Conservation (phyloP, 768 basidiomycete species). For the Suillus ampliporus region DNA sequence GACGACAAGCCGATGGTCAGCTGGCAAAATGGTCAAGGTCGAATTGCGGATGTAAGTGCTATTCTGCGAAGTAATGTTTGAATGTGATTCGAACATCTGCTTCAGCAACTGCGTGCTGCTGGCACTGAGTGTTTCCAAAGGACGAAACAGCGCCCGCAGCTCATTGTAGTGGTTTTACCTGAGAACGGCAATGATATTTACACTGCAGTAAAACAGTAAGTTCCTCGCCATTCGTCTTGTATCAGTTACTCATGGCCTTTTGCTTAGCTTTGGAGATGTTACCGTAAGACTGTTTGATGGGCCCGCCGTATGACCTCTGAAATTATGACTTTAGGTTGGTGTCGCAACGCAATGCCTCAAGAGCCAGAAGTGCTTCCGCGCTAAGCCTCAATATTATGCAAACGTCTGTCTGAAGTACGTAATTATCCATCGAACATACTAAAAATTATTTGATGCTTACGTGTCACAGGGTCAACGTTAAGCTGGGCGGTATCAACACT, state of each 20-base stretch:
- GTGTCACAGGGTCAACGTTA: slow-evolving; percentile 72
- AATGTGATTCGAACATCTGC: neutral
- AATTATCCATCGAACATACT: neutral
- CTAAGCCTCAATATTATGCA: slow-evolving; percentile 79
- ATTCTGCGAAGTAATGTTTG: neutral
- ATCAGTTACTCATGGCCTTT: slow-evolving; percentile 15
- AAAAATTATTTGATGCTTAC: slow-evolving; percentile 1
- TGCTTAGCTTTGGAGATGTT: slow-evolving; percentile 74
- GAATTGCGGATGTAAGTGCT: slow-evolving; percentile 49
- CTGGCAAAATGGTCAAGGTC: slow-evolving; percentile 65
- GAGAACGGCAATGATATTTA: slow-evolving; percentile 81
- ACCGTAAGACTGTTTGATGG: slow-evolving; percentile 40
- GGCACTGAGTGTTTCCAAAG: slow-evolving; percentile 53
- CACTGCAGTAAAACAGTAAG: slow-evolving; percentile 78
- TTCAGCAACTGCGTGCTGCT: slow-evolving; percentile 53
- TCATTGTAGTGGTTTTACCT: slow-evolving; percentile 74
- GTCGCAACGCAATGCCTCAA: slow-evolving; percentile 84
- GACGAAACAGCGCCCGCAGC: slow-evolving; percentile 49
- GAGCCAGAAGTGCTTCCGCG: slow-evolving; percentile 64
- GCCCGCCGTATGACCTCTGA: neutral
- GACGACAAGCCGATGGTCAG: slow-evolving; percentile 50
- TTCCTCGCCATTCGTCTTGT: slow-evolving; percentile 19
- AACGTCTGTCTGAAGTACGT: slow-evolving; percentile 81
- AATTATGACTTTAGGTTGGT: slow-evolving; percentile 52
- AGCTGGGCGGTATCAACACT: slow-evolving; percentile 83